Base-by-base conservation (phyloP, 2,329 filamentous ascomycete species). In the Paraphaeosphaeria sporulosa region DNA sequence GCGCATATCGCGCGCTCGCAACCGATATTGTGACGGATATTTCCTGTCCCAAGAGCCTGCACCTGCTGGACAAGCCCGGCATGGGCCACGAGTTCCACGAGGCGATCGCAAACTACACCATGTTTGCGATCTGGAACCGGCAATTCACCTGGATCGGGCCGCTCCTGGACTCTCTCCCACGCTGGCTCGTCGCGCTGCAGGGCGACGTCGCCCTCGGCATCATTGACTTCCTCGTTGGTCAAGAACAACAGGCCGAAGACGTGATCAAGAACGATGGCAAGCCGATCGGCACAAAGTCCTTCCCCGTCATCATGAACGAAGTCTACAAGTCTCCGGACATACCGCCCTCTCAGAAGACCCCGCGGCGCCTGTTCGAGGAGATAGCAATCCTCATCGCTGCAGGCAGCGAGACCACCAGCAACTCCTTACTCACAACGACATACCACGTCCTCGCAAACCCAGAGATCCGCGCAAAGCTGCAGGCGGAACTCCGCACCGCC, bases 401-500 rank as follows among this genome's bases (percentile, higher is more conserved):
- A 0, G 77, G 76, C 9, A 77, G 73, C 4, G 77, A 79, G 58
- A 77, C 76, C 1, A 77, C 72, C 1, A 74, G 75, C 0, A 76
- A 73, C 1, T 58, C 71, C 7, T 54, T 78, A 10, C 63, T 65
- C 6, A 74, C 72, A 4, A 65, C 68, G 4, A 71, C 69, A 0
- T 77, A 70, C 56, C 56, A 70, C n/a, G 64, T 76, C 8, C 58
- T 68, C 8, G 53, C 55, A 10, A 64, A 64, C 47, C 62, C 64
- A 19, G 44, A 53, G 10, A 58, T 56, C 17, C 58, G 56, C 21
- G 38, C 60, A 42, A 61, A 56, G 40, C 36, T 68, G 21, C 52
- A 46, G 44, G 47, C 43, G 0, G 67, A 68, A 55, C 48, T 69
- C 8, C 32, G 55, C n/a, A 8, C 25, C 0, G 27, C 19, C 21